Base-by-base conservation (phyloP, 176 grass and related monocot species). In the Musa beccarii region DNA sequence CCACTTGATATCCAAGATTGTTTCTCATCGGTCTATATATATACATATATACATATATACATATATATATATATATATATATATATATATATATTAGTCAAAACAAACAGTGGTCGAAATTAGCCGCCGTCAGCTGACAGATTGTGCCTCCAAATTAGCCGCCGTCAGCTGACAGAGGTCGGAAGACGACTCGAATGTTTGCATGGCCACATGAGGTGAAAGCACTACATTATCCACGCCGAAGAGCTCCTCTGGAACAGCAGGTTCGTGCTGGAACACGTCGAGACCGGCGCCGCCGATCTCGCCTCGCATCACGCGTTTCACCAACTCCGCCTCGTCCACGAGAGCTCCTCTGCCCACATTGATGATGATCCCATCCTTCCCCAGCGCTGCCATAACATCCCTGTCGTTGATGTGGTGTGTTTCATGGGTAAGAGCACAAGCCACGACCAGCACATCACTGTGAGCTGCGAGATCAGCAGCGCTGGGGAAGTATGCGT, bases 101-200 rank as follows among this genome's bases (percentile, higher is more conserved):
- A 22, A 22, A 22, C 22, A 22, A 22, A 22, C 22, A n/a, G n/a
- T n/a, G n/a, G 67, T 70, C 67, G 29, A 70, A 23, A 6, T 70
- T 70, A 51, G 22, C 67, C 13, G 29, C 25, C 6, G 15, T 23
- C 14, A 70, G 8, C 2, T 17, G 26, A 17, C 15, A 17, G 9
- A 70, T n/a, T n/a, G n/a, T n/a, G 67, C 67, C 67, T 70, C 67
- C 67, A 70, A 23, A 6, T 70, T 70, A 51, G 22, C 67, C 13
- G 29, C 25, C 6, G 15, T 23, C 14, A 70, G 8, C 2, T 17
- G 26, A 17, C 15, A 17, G 9, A 70, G 9, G 15, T 49, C 25
- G 17, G 12, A 16, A 23, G 29, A 28, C 23, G 20, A 70, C 9
- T 34, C 24, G 9, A 49, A 6, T 6, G 67, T 51, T 2, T 29